Evolutionary conservation across 176 grass and related monocot species (phyloP).

Genomic region (Triticum aestivum): IWGSC_CS_RefSeq_v2.1 NC_057807.1:469216508-469217007

Average conservation of each 20-base stretch:
- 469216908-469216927: constrained; percentile 1
- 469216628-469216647: neutral
- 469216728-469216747: constrained; percentile 29
- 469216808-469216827: neutral
- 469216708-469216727: constrained; percentile 15
- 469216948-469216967: neutral
- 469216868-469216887: neutral
- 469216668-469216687: neutral
- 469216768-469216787: neutral
- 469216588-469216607: no score
- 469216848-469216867: constrained; percentile 1
- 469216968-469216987: neutral
- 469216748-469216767: constrained; percentile 3
- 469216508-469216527: no score
- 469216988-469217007: neutral
- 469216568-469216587: neutral
- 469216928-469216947: constrained; percentile 15
- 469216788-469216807: neutral
- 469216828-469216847: neutral
- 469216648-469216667: neutral
- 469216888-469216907: neutral
- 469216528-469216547: no score
- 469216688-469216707: neutral
- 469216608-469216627: neutral
- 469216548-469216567: no score